Evolutionary conservation across 768 basidiomycete species (phyloP).

Genomic region (Calocera cornea): DNA sequence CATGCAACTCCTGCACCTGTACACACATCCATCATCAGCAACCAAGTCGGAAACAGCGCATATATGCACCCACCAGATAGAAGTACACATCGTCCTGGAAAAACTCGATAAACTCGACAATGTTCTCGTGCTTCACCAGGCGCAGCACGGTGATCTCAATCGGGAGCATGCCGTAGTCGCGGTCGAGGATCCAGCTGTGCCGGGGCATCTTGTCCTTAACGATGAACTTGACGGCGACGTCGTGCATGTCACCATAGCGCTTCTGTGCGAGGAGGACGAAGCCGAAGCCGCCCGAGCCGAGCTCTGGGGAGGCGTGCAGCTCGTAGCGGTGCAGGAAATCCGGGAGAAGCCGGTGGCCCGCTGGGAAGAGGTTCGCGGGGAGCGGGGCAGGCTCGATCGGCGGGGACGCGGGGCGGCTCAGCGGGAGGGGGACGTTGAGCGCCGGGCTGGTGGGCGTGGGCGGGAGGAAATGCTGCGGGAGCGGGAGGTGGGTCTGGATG

Average conservation of each 20-base stretch:
- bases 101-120: constrained; percentile 70
- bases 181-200: constrained; percentile 45
- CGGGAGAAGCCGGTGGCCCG: constrained; percentile 44
- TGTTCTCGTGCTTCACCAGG: constrained; percentile 60
- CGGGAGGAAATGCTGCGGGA: not conserved
- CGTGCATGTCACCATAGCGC: constrained; percentile 35
- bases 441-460: not conserved
- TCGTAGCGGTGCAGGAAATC: constrained; percentile 47
- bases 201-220: constrained; percentile 54
- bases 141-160: constrained; percentile 69
- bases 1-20: constrained; percentile 86
- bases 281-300: constrained; percentile 87
- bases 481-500: not conserved
- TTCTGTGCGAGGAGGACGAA: constrained; percentile 83
- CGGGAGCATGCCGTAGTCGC: constrained; percentile 47
- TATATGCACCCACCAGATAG: constrained; percentile 53
- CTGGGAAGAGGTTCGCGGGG: constrained; percentile 36
- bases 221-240: constrained; percentile 93
- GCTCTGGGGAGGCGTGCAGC: constrained; percentile 45
- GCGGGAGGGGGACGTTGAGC: not conserved
- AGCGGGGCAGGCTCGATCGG: not conserved
- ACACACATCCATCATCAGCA: constrained; percentile 9
- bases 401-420: not conserved
- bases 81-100: constrained; percentile 76
- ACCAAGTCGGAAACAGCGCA: not conserved